Base-by-base conservation (phyloP, 495 filamentous ascomycete species). In the Lasiosphaeria hispida region DNA sequence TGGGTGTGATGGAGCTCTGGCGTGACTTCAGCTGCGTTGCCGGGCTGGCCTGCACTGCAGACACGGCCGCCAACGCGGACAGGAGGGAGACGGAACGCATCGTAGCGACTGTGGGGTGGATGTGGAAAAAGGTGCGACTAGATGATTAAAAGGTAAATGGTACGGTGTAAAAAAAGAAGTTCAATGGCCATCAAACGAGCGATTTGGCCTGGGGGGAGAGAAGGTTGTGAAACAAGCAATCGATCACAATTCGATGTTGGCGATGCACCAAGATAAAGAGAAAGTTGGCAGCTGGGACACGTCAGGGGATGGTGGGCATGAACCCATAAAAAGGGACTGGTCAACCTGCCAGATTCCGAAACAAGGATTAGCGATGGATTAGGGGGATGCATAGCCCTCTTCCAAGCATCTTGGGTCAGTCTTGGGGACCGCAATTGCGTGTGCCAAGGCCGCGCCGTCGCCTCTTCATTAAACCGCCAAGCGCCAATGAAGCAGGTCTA, bases 21-120 rank as follows among this genome's bases (percentile, higher is more conserved):
- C 64, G 83, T n/a, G n/a, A n/a, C 78, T 76, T 82, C 78, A 70
- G 80, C 71, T 39, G 81, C 84, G 72, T 67, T 23, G 68, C 75
- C 47, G 83, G 78, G 48, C 76, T 72, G 50, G 82, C 85, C 33
- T 77, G 73, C 36, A 81, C 83, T 58, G 82, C 58, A 47, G 77
- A 70, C 59, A 77, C 78, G 51, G 80, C 80, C 63, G 81, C 83
- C 58, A 87, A 60, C 45, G 83, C 79, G 49, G 77, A 67, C 47
- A 74, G 58, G 61, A 77, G 48, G 55, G 67, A 62, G 57, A 75
- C 69, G 53, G 76, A 75, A 73, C 83, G 85, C 85, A 87, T 87
- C 19, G 58, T 83, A 48, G 48, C 3, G 43, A 10, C 34, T 57
- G 44, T 51, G 15, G 34, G 4, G 15, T 44, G 43, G 8, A 35